Percentiles rank a stretch among this genome's conserved stretches.
phyloP scores from a whole-genome alignment of 2,329 filamentous ascomycete genomes.

The Xylariales sp. region DNA sequence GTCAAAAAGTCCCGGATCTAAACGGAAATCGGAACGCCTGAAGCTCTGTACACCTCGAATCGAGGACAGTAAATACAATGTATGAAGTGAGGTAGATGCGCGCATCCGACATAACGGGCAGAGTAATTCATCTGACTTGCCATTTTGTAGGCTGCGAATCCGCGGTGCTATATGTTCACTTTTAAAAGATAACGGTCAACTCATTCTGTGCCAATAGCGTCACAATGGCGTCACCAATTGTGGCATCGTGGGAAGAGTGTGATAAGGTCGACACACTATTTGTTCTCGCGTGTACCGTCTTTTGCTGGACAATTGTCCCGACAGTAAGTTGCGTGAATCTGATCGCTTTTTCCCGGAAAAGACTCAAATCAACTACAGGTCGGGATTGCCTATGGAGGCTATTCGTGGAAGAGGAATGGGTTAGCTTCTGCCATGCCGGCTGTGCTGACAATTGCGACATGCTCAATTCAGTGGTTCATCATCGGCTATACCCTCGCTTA shows the following conservation, averaged over 20 bases:
- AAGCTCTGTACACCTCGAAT: not conserved
- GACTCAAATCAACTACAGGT: conserved; percentile 23
- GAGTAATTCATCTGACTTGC: no score
- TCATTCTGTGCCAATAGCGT: no score
- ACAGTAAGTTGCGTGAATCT: conserved; percentile 22
- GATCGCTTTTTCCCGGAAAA: not conserved
- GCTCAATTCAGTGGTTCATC: conserved; percentile 46
- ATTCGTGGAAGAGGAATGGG: conserved; percentile 42
- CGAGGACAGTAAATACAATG: not conserved
- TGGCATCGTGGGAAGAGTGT: conserved; percentile 47
- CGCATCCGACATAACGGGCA: no score
- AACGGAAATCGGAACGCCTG: not conserved
- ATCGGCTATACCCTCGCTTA: conserved; percentile 45
- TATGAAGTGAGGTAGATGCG: not conserved
- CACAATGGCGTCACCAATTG: no score
- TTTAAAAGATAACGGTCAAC: no score
- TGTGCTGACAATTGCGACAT: conserved; percentile 41
- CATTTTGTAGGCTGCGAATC: no score
- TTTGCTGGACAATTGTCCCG: conserved; percentile 48
- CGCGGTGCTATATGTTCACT: no score
- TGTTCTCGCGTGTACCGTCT: conserved; percentile 44
- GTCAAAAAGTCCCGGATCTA: conserved; percentile 1
- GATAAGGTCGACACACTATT: conserved; percentile 48
- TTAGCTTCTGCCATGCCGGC: conserved; percentile 44
- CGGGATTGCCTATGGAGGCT: conserved; percentile 45